Conservation (phyloP, 352 stramenopile genomes). For the Phytophthora hybrid region DNA sequence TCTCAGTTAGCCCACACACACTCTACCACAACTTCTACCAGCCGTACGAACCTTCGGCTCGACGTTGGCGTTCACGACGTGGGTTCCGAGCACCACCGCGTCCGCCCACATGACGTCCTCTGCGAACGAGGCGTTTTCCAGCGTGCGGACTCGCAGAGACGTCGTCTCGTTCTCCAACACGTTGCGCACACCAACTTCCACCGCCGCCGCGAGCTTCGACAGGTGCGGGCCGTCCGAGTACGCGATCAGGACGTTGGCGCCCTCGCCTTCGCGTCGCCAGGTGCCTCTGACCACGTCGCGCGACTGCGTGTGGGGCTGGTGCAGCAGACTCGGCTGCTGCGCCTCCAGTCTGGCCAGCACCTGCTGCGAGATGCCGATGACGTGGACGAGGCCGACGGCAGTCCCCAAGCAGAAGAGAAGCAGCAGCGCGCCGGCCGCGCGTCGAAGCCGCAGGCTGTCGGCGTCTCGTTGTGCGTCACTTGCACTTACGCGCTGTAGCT, state of each 20-base stretch:
- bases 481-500: slow-evolving; percentile 15
- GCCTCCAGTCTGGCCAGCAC: slow-evolving; percentile 49
- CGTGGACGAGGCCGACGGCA: slow-evolving; percentile 46
- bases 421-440: slow-evolving; percentile 31
- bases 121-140: slow-evolving; percentile 75
- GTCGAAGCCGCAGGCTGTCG: slow-evolving; percentile 15
- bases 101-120: slow-evolving; percentile 88
- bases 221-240: slow-evolving; percentile 80
- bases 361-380: slow-evolving; percentile 49
- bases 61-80: slow-evolving; percentile 91
- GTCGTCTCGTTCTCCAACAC: slow-evolving; percentile 41
- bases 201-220: slow-evolving; percentile 70
- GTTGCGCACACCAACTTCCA: slow-evolving; percentile 58
- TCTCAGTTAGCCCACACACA: not conserved
- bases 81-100: slow-evolving; percentile 83
- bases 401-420: slow-evolving; percentile 50
- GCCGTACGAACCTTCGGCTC: slow-evolving; percentile 69
- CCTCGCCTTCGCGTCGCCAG: slow-evolving; percentile 23
- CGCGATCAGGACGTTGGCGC: slow-evolving; percentile 70
- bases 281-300: slow-evolving; percentile 20
- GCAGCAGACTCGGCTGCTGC: slow-evolving; percentile 22
- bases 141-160: slow-evolving; percentile 58
- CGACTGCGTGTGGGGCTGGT: slow-evolving; percentile 32
- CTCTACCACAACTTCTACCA: not conserved
- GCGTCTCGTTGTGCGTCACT: not conserved